Conservation (phyloP, 169 alveolate genomes). For the Babesia gibsoni region DNA sequence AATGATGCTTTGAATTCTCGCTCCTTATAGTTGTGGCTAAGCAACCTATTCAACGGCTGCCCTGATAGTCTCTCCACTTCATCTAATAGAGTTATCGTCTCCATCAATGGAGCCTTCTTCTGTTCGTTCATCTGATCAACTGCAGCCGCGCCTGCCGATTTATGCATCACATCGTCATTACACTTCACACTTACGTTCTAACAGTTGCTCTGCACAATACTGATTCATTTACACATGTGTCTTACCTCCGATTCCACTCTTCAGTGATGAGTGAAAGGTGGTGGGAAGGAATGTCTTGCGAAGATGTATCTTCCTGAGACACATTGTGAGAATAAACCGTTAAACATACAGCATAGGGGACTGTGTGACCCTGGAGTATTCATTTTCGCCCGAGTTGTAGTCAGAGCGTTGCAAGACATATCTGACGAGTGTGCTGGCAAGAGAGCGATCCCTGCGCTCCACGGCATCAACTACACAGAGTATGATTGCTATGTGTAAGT, state of each 20-base stretch:
- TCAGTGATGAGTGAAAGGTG: slow-evolving; percentile 30
- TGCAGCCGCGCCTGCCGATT: slow-evolving; percentile 33
- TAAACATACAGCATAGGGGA: slow-evolving; percentile 52
- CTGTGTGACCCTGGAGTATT: slow-evolving; percentile 56
- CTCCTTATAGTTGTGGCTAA: slow-evolving; percentile 39
- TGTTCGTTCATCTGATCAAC: slow-evolving; percentile 27
- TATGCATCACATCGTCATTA: not conserved
- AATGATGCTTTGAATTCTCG: slow-evolving; percentile 16
- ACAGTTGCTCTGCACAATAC: not conserved
- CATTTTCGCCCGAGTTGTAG: slow-evolving; percentile 29
- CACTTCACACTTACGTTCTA: not conserved
- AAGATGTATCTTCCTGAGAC: slow-evolving; percentile 34
- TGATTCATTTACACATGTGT: not conserved
- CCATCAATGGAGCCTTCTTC: not conserved
- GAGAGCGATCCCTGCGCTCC: slow-evolving; percentile 34
- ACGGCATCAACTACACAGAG: not conserved
- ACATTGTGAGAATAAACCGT: not conserved
- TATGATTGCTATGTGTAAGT: too few species aligned
- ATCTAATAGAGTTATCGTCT: not conserved
- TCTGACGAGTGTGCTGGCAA: slow-evolving; percentile 38
- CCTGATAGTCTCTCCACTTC: slow-evolving; percentile 15
- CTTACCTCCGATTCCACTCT: slow-evolving; percentile 2
- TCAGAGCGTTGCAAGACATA: slow-evolving; percentile 23
- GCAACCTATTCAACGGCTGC: slow-evolving; percentile 19
- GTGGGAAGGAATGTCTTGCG: slow-evolving; percentile 44